Evolutionary conservation across 176 grass and related monocot genomes (phyloP).

Genomic region (Hordeum marinum): DNA sequence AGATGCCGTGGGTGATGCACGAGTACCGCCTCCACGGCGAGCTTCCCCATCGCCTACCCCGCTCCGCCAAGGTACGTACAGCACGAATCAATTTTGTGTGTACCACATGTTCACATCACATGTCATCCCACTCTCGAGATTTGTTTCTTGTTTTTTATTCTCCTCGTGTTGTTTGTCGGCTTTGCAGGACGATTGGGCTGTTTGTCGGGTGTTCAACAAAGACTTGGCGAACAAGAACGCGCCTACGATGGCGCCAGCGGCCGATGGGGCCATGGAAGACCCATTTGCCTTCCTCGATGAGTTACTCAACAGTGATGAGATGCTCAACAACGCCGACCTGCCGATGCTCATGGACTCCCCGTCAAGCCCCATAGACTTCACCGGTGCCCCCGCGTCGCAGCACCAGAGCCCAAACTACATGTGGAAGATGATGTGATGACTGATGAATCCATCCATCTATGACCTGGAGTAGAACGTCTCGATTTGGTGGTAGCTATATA

Average conservation of each 20-base stretch:
- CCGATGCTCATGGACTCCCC: constrained; percentile 38
- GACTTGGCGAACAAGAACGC: constrained; percentile 28
- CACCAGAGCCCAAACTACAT: not conserved
- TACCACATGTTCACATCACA: constrained; percentile 17
- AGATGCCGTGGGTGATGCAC: constrained; percentile 92
- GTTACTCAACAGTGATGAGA: not conserved
- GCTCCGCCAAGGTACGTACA: constrained; percentile 65
- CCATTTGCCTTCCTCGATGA: constrained; percentile 17
- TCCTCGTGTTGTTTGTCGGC: not conserved
- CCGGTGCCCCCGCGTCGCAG: not conserved
- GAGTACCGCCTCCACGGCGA: constrained; percentile 80
- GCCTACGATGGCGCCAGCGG: not conserved
- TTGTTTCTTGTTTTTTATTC: not conserved
- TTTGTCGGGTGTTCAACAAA: constrained; percentile 70
- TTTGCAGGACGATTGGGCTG: constrained; percentile 79
- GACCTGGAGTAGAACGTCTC: not conserved
- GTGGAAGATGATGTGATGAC: constrained; percentile 23
- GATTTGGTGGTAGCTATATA: not conserved
- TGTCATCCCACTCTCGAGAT: not conserved
- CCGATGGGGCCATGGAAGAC: not conserved
- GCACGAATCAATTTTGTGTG: not conserved
- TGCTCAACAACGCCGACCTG: not conserved
- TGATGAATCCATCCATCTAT: not conserved
- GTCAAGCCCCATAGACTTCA: not conserved
- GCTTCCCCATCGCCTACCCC: constrained; percentile 38